Evolutionary conservation across 495 filamentous ascomycete genomes (phyloP).

Genomic region (Aspergillus coremiiformis): DNA sequence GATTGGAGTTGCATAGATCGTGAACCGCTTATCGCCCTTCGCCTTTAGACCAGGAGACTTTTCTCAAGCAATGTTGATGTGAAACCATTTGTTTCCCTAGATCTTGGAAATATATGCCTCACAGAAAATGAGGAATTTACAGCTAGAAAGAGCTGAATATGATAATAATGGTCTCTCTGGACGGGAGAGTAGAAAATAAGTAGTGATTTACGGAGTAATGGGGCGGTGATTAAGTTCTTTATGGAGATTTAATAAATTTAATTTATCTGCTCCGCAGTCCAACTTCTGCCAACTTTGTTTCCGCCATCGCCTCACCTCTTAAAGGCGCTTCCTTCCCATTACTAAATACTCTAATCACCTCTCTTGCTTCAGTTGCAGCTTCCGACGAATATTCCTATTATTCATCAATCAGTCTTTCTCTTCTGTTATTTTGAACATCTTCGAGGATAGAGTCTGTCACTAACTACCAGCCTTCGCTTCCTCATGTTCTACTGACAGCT

Average conservation of each 20-base stretch:
- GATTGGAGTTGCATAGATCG: not conserved
- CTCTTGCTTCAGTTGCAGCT: not conserved
- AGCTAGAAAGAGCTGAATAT: too few species aligned
- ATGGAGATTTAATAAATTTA: not conserved
- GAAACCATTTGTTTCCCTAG: too few species aligned
- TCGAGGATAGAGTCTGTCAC: not conserved
- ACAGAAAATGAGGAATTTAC: too few species aligned
- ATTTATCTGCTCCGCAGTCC: not conserved
- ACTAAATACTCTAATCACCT: constrained; percentile 12
- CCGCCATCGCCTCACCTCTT: not conserved
- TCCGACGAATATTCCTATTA: not conserved
- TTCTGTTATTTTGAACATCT: too few species aligned
- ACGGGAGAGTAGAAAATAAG: too few species aligned
- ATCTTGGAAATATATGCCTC: too few species aligned
- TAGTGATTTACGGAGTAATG: not conserved
- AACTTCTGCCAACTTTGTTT: not conserved
- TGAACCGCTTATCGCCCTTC: not conserved
- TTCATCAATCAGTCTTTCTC: not conserved
- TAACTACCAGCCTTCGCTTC: not conserved
- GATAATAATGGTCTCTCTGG: too few species aligned
- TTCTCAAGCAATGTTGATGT: too few species aligned
- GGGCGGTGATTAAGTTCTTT: not conserved
- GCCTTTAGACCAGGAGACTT: too few species aligned
- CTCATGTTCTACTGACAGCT: constrained; percentile 6
- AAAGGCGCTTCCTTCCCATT: not conserved